A percentile compares a stretch with the other conserved stretches of the same genome.
phyloP scores from a whole-genome alignment of 441 rosid species.

The Jatropha podagrica region DNA sequence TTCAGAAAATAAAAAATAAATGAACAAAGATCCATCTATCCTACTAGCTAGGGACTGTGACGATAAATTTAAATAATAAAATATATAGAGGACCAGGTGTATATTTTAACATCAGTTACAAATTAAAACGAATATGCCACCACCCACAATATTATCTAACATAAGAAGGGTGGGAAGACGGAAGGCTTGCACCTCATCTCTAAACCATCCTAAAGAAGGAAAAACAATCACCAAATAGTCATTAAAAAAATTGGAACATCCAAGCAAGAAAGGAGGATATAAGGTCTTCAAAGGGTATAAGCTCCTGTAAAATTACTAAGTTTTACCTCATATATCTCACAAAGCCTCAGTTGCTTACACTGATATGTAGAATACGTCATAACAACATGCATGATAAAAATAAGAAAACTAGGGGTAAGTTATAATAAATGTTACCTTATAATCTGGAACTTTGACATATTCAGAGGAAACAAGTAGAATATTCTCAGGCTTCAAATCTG shows the following conservation, averaged over 20 bases:
- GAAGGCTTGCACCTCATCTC: neutral
- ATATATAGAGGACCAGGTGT: no score
- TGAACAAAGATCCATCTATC: neutral
- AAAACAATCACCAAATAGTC: neutral
- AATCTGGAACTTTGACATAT: slow-evolving; percentile 55
- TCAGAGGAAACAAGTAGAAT: slow-evolving; percentile 84
- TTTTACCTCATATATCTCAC: neutral
- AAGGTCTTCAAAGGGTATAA: neutral
- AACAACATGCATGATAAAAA: neutral
- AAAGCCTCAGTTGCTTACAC: neutral
- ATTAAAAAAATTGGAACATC: neutral
- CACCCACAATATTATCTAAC: no score
- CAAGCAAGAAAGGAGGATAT: neutral
- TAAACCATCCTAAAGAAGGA: neutral
- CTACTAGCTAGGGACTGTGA: neutral
- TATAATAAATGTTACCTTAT: slow-evolving; percentile 47
- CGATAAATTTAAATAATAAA: neutral
- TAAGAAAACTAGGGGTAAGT: slow-evolving; percentile 4
- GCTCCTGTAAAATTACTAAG: neutral
- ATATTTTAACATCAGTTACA: no score
- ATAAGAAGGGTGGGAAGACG: no score
- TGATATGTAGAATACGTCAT: neutral
- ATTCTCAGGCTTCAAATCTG: slow-evolving; percentile 96
- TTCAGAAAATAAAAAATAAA: neutral
- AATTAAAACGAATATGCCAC: no score